Conservation (phyloP, 2,329 filamentous ascomycete genomes). For the Diaporthe sp. region DNA sequence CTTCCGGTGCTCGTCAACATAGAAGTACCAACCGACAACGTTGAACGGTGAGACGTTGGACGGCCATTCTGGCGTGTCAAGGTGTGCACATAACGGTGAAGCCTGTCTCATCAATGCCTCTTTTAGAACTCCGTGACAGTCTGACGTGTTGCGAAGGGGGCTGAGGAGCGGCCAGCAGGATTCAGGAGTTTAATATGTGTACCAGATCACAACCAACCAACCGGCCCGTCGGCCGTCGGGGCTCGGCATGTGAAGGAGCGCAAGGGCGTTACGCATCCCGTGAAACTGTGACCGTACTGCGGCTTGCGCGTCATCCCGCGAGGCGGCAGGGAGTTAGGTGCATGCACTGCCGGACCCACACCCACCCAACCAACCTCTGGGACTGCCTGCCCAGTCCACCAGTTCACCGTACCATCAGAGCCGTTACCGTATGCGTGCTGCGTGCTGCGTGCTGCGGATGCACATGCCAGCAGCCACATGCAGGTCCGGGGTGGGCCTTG, state of each 20-base stretch:
- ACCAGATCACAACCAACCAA: not conserved
- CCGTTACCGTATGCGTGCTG: not conserved
- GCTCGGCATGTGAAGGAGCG: conserved; percentile 25
- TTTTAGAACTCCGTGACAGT: not conserved
- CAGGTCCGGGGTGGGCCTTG: conserved; percentile 12
- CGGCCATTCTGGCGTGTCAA: not conserved
- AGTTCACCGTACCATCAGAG: not conserved
- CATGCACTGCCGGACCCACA: conserved; percentile 26
- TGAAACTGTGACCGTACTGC: not conserved
- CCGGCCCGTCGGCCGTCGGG: conserved; percentile 1
- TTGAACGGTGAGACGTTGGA: not conserved
- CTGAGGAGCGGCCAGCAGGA: conserved; percentile 6
- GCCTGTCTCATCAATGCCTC: not conserved
- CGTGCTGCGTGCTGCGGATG: conserved; percentile 10
- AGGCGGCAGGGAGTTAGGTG: not conserved
- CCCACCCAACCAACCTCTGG: conserved; percentile 5
- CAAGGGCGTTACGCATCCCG: not conserved
- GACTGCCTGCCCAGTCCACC: not conserved
- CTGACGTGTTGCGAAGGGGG: not conserved
- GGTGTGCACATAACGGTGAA: not conserved
- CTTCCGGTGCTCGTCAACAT: no score
- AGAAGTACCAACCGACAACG: not conserved
- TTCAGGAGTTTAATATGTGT: conserved; percentile 9
- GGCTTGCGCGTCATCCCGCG: conserved; percentile 29
- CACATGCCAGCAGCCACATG: conserved; percentile 26